A percentile compares a stretch with the other conserved stretches of the same genome.
Conservation (phyloP, 345 rosid species). For the Arabis alpina region DNA sequence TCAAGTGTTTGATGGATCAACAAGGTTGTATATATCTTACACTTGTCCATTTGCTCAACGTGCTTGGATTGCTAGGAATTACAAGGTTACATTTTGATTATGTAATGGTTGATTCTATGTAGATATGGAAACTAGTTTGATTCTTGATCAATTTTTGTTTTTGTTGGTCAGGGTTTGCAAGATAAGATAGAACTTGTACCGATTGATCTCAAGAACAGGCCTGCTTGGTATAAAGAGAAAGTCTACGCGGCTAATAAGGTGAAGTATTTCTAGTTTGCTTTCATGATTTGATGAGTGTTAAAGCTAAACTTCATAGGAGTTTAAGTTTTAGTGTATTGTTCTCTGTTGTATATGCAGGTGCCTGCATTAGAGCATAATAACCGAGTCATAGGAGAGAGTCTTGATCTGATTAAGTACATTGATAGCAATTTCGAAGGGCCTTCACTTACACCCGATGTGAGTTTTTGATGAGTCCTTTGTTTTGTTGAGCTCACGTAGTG, state of each 20-base stretch:
- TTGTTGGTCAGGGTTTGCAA: slow-evolving; percentile 64
- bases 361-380: slow-evolving; percentile 90
- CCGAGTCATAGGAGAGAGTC: slow-evolving; percentile 79
- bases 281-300: slow-evolving; percentile 1
- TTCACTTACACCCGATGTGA: slow-evolving; percentile 71
- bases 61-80: slow-evolving; percentile 90
- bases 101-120: not conserved
- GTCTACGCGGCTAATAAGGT: slow-evolving; percentile 82
- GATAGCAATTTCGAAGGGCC: slow-evolving; percentile 86
- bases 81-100: slow-evolving; percentile 52
- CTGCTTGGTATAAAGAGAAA: slow-evolving; percentile 88
- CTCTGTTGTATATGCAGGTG: slow-evolving; percentile 50
- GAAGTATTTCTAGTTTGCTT: not conserved
- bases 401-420: slow-evolving; percentile 73
- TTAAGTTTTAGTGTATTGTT: not conserved
- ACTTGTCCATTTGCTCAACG: slow-evolving; percentile 87
- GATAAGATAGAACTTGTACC: slow-evolving; percentile 78
- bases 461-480: slow-evolving; percentile 6
- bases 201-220: slow-evolving; percentile 70
- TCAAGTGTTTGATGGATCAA: slow-evolving; percentile 73
- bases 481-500: not conserved
- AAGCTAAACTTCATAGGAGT: not conserved
- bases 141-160: not conserved
- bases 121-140: not conserved
- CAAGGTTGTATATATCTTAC: slow-evolving; percentile 73